phyloP scores from a whole-genome alignment of 1,284 basidiomycete species.

The Agaricales sp. region DNA sequence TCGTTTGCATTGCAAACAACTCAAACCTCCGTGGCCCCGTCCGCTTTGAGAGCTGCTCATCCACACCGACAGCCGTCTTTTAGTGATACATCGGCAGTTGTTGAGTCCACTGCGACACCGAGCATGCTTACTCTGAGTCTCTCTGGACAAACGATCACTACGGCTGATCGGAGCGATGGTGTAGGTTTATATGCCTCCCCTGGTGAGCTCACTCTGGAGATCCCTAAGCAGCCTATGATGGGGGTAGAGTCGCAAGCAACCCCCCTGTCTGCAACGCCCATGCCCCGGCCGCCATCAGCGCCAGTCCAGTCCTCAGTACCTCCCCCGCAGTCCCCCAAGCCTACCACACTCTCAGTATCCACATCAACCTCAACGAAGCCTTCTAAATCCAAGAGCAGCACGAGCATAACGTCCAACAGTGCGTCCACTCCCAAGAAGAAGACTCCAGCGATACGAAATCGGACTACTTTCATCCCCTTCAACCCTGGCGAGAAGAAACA shows the following conservation, averaged over 20 bases:
- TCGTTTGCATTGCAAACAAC: no score
- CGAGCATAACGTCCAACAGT: no score
- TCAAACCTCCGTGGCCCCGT: no score
- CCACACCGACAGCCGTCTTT: no score
- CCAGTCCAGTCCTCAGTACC: neutral
- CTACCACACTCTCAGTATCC: no score
- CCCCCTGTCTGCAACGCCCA: neutral
- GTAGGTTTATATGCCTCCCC: no score
- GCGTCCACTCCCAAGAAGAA: neutral
- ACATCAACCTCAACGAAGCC: neutral
- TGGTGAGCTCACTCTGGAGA: neutral
- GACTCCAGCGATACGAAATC: neutral
- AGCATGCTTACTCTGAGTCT: neutral
- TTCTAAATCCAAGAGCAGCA: neutral
- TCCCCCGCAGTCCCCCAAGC: neutral
- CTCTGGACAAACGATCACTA: neutral
- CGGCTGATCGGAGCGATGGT: no score
- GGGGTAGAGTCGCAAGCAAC: neutral
- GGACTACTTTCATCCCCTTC: neutral
- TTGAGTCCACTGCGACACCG: no score
- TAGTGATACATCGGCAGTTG: no score
- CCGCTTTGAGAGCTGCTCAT: no score
- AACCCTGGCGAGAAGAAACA: neutral
- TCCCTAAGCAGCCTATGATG: neutral
- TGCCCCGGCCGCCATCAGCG: no score